phyloP scores from a whole-genome alignment of 176 grass and related monocot species.

The Hyparrhenia diplandra region DNA sequence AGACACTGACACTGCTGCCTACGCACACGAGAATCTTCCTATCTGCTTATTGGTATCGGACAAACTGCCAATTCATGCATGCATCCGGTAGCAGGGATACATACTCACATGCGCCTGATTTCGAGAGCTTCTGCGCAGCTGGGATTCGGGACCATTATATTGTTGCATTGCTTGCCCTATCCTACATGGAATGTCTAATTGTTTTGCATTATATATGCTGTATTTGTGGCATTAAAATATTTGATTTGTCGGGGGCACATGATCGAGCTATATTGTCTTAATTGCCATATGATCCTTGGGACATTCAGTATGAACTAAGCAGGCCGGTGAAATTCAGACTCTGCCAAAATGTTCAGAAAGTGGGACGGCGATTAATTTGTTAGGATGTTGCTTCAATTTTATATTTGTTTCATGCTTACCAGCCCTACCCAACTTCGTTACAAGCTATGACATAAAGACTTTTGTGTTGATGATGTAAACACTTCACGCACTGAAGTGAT shows the following conservation, averaged over 20 bases:
- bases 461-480: background rate
- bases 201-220: background rate
- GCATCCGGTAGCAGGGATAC: slow-evolving; percentile 18
- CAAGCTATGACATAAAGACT: background rate
- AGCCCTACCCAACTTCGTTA: background rate
- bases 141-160: background rate
- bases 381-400: background rate
- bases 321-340: background rate
- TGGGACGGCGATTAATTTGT: background rate
- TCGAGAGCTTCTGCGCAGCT: background rate
- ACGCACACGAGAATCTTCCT: slow-evolving; percentile 7
- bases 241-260: slow-evolving; percentile 6
- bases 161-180: background rate
- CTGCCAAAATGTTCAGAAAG: background rate
- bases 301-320: background rate
- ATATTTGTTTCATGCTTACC: background rate
- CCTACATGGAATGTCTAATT: background rate
- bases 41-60: slow-evolving; percentile 19
- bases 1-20: slow-evolving; percentile 25
- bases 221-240: background rate
- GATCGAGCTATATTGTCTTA: background rate
- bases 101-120: slow-evolving; percentile 28
- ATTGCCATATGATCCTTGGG: background rate
- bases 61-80: background rate
- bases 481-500: background rate